Evolutionary conservation across 805 yeast genomes (phyloP).

Genomic region (Candida manassasensis): DNA sequence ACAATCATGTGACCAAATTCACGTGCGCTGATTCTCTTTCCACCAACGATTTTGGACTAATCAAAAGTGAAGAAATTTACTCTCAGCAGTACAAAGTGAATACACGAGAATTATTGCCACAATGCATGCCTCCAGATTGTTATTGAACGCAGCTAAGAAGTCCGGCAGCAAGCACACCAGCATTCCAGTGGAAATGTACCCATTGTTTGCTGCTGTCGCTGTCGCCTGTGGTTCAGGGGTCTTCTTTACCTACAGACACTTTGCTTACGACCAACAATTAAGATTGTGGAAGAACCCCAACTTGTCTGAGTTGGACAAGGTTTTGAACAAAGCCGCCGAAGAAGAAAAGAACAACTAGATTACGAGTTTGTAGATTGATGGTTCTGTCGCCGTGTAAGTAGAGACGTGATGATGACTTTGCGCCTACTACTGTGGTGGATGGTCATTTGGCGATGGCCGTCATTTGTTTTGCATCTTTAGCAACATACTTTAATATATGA

Average conservation of each 20-base stretch:
- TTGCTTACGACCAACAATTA: slow-evolving; percentile 40
- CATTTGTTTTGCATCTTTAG: too few species aligned
- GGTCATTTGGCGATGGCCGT: too few species aligned
- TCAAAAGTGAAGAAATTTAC: too few species aligned
- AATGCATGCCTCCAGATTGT: slow-evolving; percentile 39
- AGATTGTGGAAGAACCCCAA: slow-evolving; percentile 44
- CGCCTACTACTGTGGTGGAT: too few species aligned
- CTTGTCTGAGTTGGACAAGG: slow-evolving; percentile 39
- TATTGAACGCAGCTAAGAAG: slow-evolving; percentile 39
- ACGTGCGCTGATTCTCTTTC: too few species aligned
- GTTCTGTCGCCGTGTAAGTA: too few species aligned
- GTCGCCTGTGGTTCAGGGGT: slow-evolving; percentile 35
- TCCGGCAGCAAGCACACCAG: slow-evolving; percentile 11
- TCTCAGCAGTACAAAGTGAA: too few species aligned
- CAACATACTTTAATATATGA: too few species aligned
- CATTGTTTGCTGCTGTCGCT: slow-evolving; percentile 42
- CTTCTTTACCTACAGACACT: slow-evolving; percentile 45
- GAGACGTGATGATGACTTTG: too few species aligned
- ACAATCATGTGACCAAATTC: too few species aligned
- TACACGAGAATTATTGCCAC: slow-evolving; percentile 6
- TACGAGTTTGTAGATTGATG: too few species aligned
- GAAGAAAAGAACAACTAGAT: slow-evolving; percentile 14
- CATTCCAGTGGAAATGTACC: slow-evolving; percentile 42
- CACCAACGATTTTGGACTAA: too few species aligned
- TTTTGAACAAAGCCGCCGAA: slow-evolving; percentile 34